phyloP scores from a whole-genome alignment of 2,329 filamentous ascomycete genomes.

The Apiospora saccharicola region DNA sequence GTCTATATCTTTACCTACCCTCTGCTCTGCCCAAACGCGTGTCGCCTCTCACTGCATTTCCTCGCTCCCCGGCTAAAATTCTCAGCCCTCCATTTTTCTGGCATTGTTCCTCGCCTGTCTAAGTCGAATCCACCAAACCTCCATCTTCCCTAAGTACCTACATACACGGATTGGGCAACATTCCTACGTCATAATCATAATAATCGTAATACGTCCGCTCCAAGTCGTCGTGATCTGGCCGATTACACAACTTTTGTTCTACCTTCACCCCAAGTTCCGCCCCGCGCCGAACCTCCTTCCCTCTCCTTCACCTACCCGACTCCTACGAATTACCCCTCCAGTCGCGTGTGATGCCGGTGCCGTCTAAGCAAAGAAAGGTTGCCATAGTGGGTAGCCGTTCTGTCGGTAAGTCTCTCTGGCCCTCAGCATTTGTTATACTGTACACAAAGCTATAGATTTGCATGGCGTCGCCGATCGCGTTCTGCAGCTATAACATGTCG shows the following conservation, averaged over 20 bases:
- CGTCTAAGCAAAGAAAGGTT: conserved; percentile 90
- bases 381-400: conserved; percentile 95
- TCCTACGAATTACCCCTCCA: not conserved
- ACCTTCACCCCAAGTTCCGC: conserved; percentile 22
- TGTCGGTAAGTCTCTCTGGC: conserved; percentile 61
- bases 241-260: conserved; percentile 27
- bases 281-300: not conserved
- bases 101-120: not conserved
- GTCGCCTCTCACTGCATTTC: conserved; percentile 10
- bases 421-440: not conserved
- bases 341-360: conserved; percentile 63
- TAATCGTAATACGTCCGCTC: conserved; percentile 22
- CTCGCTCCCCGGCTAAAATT: conserved; percentile 15
- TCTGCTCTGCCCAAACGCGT: not conserved
- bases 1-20: not conserved
- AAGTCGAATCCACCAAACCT: conserved; percentile 6
- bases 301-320: conserved; percentile 1
- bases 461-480: not conserved
- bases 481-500: not conserved
- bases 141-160: not conserved
- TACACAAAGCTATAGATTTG: not conserved
- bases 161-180: conserved; percentile 22
- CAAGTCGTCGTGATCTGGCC: conserved; percentile 23
- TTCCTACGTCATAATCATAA: conserved; percentile 28
- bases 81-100: conserved; percentile 16